phyloP scores from a whole-genome alignment of 306 rosid genomes.

The Vigna nakashimae region DNA sequence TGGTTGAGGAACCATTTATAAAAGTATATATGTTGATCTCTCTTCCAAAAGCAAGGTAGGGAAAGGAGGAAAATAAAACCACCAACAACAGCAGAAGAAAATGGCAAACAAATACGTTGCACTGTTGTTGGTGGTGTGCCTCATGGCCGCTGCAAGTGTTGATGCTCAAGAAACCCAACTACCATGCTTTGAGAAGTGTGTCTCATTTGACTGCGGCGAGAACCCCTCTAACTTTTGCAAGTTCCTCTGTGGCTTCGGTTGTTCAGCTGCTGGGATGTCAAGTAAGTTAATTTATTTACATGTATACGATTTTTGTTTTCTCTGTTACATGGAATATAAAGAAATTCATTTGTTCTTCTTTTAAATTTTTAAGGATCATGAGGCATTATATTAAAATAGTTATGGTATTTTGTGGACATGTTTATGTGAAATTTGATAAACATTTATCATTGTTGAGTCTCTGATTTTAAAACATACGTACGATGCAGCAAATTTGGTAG shows the following conservation, averaged over 20 bases:
- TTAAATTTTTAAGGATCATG: too few species aligned
- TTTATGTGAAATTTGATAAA: neutral
- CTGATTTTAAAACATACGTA: neutral
- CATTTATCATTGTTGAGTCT: neutral
- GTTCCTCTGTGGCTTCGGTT: too few species aligned
- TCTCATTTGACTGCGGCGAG: too few species aligned
- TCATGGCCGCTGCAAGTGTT: neutral
- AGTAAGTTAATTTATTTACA: too few species aligned
- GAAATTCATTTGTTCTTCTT: too few species aligned
- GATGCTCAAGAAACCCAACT: neutral
- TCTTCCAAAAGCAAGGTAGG: neutral
- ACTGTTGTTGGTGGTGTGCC: constrained; percentile 23
- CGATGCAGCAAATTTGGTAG: neutral
- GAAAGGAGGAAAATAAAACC: neutral
- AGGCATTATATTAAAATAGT: too few species aligned
- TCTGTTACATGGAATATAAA: too few species aligned
- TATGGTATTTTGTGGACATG: too few species aligned
- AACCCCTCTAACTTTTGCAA: too few species aligned
- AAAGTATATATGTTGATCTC: neutral
- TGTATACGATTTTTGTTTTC: too few species aligned
- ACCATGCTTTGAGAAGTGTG: too few species aligned
- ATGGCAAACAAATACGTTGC: constrained; percentile 31
- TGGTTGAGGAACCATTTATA: neutral
- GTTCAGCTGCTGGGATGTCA: too few species aligned
- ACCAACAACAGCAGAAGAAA: neutral